A percentile compares a stretch with the other conserved stretches of the same genome.
Evolutionary conservation across 768 basidiomycete genomes (phyloP).

Genomic region (Collybia sp.): DNA sequence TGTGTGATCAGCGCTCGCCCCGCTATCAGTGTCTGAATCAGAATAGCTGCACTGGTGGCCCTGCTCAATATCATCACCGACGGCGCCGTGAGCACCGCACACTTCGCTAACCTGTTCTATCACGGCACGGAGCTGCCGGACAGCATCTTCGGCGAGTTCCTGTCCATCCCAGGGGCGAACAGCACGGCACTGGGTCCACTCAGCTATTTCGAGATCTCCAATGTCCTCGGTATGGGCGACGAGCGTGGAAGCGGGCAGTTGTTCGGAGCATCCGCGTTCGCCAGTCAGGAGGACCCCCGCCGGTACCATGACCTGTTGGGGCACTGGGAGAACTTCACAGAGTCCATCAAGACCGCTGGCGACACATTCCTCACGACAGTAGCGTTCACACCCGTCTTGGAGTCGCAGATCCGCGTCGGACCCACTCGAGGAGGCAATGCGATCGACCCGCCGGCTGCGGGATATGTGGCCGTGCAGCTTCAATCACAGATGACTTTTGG

Average conservation of each 20-base stretch:
- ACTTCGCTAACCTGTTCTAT: conserved; percentile 29
- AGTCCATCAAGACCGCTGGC: conserved; percentile 9
- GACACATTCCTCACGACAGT: conserved; percentile 22
- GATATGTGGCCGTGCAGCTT: conserved; percentile 23
- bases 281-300: conserved; percentile 14
- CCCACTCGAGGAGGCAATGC: conserved; percentile 29
- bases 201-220: conserved; percentile 31
- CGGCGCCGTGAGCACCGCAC: conserved; percentile 15
- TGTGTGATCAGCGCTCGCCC: conserved; percentile 4
- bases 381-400: conserved; percentile 32
- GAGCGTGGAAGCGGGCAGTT: conserved; percentile 28
- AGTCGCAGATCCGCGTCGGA: conserved; percentile 28
- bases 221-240: conserved; percentile 21
- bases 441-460: conserved; percentile 29
- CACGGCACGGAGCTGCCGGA: conserved; percentile 27
- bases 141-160: conserved; percentile 31
- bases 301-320: conserved; percentile 25
- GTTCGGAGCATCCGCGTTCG: conserved; percentile 32
- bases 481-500: neutral
- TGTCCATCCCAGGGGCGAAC: conserved; percentile 26
- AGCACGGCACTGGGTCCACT: conserved; percentile 19
- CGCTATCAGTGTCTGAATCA: neutral
- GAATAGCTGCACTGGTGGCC: conserved; percentile 20
- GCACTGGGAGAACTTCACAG: conserved; percentile 24
- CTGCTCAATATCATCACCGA: conserved; percentile 16